phyloP scores from a whole-genome alignment of 352 stramenopile species.

The Phytophthora agathidicida region DNA sequence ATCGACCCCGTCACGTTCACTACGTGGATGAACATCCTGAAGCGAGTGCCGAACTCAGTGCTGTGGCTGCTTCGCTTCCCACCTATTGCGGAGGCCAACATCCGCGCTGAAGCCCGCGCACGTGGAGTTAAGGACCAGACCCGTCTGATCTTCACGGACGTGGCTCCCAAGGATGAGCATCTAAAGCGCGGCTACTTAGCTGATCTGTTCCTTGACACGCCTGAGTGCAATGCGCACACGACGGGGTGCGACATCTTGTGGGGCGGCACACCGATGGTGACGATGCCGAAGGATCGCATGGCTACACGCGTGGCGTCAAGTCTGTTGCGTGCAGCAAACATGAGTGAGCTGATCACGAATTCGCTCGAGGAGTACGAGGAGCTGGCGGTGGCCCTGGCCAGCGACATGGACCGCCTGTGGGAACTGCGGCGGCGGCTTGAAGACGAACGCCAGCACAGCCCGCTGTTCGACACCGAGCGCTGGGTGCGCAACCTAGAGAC shows the following conservation, averaged over 20 bases:
- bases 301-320: constrained; percentile 88
- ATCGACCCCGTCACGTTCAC: constrained; percentile 92
- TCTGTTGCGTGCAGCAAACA: constrained; percentile 80
- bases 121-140: constrained; percentile 67
- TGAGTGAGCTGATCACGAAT: constrained; percentile 81
- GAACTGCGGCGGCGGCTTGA: constrained; percentile 75
- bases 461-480: constrained; percentile 83
- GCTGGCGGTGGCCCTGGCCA: constrained; percentile 87
- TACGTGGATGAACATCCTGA: constrained; percentile 94
- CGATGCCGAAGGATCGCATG: constrained; percentile 91
- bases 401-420: constrained; percentile 86
- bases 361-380: constrained; percentile 92
- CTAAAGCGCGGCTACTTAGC: constrained; percentile 86
- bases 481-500: constrained; percentile 90
- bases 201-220: constrained; percentile 94
- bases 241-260: constrained; percentile 94
- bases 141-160: constrained; percentile 85
- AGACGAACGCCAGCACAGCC: constrained; percentile 61
- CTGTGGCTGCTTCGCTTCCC: constrained; percentile 93
- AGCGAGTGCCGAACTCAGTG: constrained; percentile 90
- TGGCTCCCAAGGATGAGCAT: constrained; percentile 91
- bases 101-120: constrained; percentile 79
- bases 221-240: constrained; percentile 92
- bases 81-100: constrained; percentile 82
- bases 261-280: constrained; percentile 92